Base-by-base conservation (phyloP, 2,329 filamentous ascomycete species). In the Bipolaris sorokiniana region DNA sequence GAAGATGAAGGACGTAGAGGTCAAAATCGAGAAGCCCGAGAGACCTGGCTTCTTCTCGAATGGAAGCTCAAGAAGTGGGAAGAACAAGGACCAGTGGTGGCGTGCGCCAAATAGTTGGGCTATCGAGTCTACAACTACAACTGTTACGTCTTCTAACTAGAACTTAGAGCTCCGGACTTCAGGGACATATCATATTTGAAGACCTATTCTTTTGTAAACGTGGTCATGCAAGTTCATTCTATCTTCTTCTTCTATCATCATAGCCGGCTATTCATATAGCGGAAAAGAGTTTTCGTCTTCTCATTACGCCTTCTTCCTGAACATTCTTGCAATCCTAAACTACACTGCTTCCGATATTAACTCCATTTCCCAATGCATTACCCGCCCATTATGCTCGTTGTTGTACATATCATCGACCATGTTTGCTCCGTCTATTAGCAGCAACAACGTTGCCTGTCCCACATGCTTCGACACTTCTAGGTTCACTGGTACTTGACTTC, bases 101-200 rank as follows among this genome's bases (percentile, higher is more conserved):
- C 51, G 48, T 10, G 53, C 61, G 11, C 63, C 61, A 7, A 64
- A 56, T 26, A 59, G 42, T 20, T 65, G 58, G 58, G 50, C 63
- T 10, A 46, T 59, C 13, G 51, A 49, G 15, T 42, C 51, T 18
- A 18, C 26, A 11, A 51, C 36, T 16, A 51, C 40, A 7, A 44
- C 40, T 15, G 15, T 44, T n/a, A 37, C 41, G 2, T 44, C 40
- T 28, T 31, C 26, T 1, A 31, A 31, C 10, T 10, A 31, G 3
- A 11, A 31, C 28, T 31, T 5, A 31, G 10, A 2, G 28, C 10
- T 31, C 10, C 2, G 28, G 22, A 16, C 36, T 2, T 44, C 10
- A 15, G 18, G 26, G 13, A 16, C 22, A 9, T 20, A 16, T 48
- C 22, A 26, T 42, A 22, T 9, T 42, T 9, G 4, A 26, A 13